Evolutionary conservation across 129 eudicot genomes (phyloP), one percentile per base, ranked within the genome.

Genomic region (Chrysanthemum seticuspe): DNA sequence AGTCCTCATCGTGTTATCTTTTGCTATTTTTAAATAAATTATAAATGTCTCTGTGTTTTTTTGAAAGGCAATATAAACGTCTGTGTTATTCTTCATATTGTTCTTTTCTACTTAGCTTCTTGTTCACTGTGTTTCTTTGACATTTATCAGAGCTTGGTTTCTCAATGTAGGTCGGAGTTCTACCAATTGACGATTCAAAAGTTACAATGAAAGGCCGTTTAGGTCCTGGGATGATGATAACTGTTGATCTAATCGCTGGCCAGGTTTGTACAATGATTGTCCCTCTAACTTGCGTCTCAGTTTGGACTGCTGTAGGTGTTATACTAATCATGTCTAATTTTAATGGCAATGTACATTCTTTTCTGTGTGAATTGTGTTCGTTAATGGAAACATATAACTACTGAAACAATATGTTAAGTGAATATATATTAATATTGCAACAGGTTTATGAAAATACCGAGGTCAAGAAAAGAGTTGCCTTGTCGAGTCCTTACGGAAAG

Each of bases 141-240:
- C 67, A n/a, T 65, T 76, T 72, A 48, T 76, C 16, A 3, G 57
- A 72, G 25, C 7, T 72, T 60, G 15, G 27, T 67, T 54, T 65
- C 29, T 53, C 13, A 57, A 72, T 78, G 54, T 82, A 93, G 98
- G 99, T 94, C 50, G 99, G 99, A 62, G 99, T 94, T 75, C 65
- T 94, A 36, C 99, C 99, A 50, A 88, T 84, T 75, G 97, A 94
- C 62, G 99, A 94, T 74, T 90, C 99, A 59, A 94, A 94, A 79
- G 92, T 94, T 61, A 83, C 79, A 68, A 90, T 90, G 97, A 94
- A 94, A 86, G 99, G 99, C 19, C 99, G 99, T 27, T 84, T 94
- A 76, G 99, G 99, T 84, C 99, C 99, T 68, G 99, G 99, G 65
- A 94, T 94, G 99, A 94, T 94, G 99, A 94, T 94, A 76, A 64